Base-by-base conservation (phyloP, 108 stramenopile genomes). In the Parietichytrium sp. region DNA sequence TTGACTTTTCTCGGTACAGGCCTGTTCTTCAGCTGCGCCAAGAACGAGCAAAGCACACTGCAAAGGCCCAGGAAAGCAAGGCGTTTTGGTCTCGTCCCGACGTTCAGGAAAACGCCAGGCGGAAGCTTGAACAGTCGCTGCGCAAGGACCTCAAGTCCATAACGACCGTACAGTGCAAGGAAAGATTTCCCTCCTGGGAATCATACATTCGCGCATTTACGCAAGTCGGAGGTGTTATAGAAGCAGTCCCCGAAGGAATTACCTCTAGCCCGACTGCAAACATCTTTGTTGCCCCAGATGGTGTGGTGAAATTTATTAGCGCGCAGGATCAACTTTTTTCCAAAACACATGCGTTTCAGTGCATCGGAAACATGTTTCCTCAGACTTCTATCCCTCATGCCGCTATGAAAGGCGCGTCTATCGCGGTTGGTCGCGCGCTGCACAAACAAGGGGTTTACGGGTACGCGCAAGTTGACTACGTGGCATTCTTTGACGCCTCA, bases 301-400 rank as follows among this genome's bases (percentile, higher is more conserved):
- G 61, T 6, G 29, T 20, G 13, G 45, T 42, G 42, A 33, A 42
- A 0, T 27, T 72, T 7, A 7, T 72, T 16, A 45, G 61, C 42
- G 25, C 61, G 33, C 61, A 72, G 20, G 61, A 72, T 25, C 36
- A 72, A 42, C 10, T 72, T 27, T 45, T n/a, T 6, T 72, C 61
- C 23, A 33, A 20, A 20, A 33, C 36, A 1, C 15, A 23, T 10
- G 6, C 15, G 7, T 72, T 72, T 27, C 61, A 38, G 42, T 45
- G 20, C 13, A 42, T 72, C 23, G 61, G 61, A 10, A 10, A 13
- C 42, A 42, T 72, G 0, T 72, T 72, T 72, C 61, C 61, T 33
- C 61, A 72, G 45, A 72, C 61, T 15, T 15, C 10, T 10, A 25
- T 72, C 61, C 61, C 61, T 7, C 61, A 72, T 25, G 61, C 33